These are phyloP conservation scores for Waitea zeae DNA, from an alignment of 1,284 basidiomycete species.

Conservation along the genomic window DNA sequence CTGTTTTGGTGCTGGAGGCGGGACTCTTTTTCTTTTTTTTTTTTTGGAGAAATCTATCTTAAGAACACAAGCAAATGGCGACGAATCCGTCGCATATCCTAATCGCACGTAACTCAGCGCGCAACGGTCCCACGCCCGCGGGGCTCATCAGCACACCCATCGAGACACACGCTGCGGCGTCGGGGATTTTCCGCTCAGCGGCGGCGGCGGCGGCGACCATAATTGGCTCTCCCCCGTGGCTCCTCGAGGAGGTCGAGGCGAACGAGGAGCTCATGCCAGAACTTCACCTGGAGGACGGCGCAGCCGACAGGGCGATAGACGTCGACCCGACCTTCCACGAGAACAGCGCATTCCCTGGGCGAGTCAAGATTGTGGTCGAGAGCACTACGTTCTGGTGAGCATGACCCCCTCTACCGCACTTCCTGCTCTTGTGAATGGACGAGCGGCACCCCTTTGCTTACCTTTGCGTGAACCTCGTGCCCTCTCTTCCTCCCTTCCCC, in stretches of 20 bases:
- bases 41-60: too few relatives aligned
- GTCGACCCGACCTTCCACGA: slow-evolving; percentile 58
- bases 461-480: not conserved
- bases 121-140: too few relatives aligned
- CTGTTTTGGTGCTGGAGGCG: too few relatives aligned
- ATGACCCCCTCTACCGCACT: not conserved
- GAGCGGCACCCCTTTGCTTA: not conserved
- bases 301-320: slow-evolving; percentile 49
- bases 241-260: slow-evolving; percentile 34
- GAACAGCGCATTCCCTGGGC: slow-evolving; percentile 48
- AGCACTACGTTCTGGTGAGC: slow-evolving; percentile 68
- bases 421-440: not conserved
- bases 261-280: slow-evolving; percentile 46
- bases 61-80: too few relatives aligned
- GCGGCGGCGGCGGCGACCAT: too few relatives aligned
- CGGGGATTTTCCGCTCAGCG: slow-evolving; percentile 47
- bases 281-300: slow-evolving; percentile 42
- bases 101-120: slow-evolving; percentile 69
- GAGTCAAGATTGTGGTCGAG: slow-evolving; percentile 74
- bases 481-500: slow-evolving; percentile 1
- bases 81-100: slow-evolving; percentile 72
- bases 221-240: slow-evolving; percentile 59
- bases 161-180: slow-evolving; percentile 70
- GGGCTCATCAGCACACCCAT: slow-evolving; percentile 62
- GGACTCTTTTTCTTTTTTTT: too few relatives aligned